Base-by-base conservation (phyloP, 805 yeast genomes). In the Saccharomycopsis sp. region DNA sequence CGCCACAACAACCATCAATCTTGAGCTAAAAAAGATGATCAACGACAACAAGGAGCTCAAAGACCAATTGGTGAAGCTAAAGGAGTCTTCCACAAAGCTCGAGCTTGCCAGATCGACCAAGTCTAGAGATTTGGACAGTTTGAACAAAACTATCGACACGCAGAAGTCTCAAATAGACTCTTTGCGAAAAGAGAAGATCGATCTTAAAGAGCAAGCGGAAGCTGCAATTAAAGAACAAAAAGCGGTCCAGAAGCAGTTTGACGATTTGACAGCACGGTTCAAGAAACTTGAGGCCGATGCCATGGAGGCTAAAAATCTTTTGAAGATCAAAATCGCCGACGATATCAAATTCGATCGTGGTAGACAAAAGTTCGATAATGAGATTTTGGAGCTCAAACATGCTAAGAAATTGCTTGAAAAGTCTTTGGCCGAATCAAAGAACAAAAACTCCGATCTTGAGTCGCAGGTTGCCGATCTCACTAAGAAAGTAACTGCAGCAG, bases 211-310 rank as follows among this genome's bases (percentile, higher is more conserved):
- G 20, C 65, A 69, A 54, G 60, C 69, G 37, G 58, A 61, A 5
- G 63, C 65, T 20, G 64, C 68, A 2, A 40, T 64, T 18, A 64
- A 61, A 44, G 65, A 65, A 12, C 63, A 71, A 20, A 53, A 56
- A 9, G 64, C 62, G 48, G 61, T 69, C 23, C 71, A 71, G 54
- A 61, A 56, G 15, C 69, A 65, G n/a, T 64, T 69, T 24, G 68
- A 64, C 52, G 61, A 48, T 40, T 68, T 65, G 50, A 23, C 64
- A 3, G 65, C 24, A 12, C 61, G 60, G 29, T 55, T 64, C 34
- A 54, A 46, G 34, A 73, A 72, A 52, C 66, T 82, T 23, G 79
- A 80, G 60, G 76, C 74, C 46, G 81, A 79, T 52, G 75, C 77
- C 4, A 66, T 64, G 50, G 76, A 76, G 61, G 74, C 79, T 5